Evolutionary conservation across 345 rosid genomes (phyloP).

Genomic region (Salix brachista): DNA sequence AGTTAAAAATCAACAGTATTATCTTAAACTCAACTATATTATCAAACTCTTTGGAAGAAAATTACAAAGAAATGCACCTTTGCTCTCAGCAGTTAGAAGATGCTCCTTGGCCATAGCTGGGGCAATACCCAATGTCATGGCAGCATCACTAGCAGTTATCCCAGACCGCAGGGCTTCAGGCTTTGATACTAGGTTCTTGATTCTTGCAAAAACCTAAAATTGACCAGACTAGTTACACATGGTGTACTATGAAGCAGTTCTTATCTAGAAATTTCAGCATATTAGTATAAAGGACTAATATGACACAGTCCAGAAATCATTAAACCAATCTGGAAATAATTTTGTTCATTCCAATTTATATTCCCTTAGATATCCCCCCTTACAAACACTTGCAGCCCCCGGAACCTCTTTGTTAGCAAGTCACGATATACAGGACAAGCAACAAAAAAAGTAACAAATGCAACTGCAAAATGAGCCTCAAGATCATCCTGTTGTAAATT

Average conservation of each 20-base stretch:
- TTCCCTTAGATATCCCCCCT: neutral
- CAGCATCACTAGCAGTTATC: constrained; percentile 88
- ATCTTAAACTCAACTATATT: neutral
- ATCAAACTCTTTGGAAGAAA: constrained; percentile 9
- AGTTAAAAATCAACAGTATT: neutral
- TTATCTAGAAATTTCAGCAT: neutral
- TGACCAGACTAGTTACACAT: neutral
- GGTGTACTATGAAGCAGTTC: neutral
- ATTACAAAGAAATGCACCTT: constrained; percentile 41
- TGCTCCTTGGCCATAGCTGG: constrained; percentile 99
- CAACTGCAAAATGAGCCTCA: neutral
- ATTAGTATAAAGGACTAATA: neutral
- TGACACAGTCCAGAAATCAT: neutral
- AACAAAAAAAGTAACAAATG: neutral
- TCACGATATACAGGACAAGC: neutral
- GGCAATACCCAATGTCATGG: constrained; percentile 82
- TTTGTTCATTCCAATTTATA: neutral
- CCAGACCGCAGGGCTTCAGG: constrained; percentile 64
- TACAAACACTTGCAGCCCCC: neutral
- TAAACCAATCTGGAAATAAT: neutral
- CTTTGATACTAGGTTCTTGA: constrained; percentile 58
- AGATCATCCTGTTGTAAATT: neutral
- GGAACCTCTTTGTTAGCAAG: neutral
- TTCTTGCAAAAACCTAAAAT: constrained; percentile 65
- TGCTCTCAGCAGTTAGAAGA: constrained; percentile 83